These are phyloP conservation scores for Alopecurus myosuroides DNA, from an alignment of 176 grass and related monocot genomes.

Conservation along the genomic window DNA sequence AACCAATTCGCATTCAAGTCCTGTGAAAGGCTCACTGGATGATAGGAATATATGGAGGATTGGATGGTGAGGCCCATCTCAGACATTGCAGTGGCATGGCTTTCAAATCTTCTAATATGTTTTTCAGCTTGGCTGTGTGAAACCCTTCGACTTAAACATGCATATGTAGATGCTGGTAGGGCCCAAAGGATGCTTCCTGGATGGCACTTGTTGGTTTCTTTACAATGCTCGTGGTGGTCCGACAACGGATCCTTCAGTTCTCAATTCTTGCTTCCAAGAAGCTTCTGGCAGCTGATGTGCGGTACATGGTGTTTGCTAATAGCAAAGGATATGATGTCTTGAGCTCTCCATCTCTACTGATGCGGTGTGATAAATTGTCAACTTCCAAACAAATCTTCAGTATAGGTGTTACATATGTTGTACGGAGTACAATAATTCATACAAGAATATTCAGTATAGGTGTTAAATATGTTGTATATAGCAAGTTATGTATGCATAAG, in stretches of 20 bases:
- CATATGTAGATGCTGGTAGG: slow-evolving; percentile 24
- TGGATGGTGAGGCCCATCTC: slow-evolving; percentile 70
- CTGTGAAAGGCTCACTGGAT: slow-evolving; percentile 12
- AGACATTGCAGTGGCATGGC: slow-evolving; percentile 66
- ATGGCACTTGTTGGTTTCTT: slow-evolving; percentile 26
- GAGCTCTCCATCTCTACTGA: neutral
- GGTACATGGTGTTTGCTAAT: slow-evolving; percentile 15
- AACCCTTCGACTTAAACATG: slow-evolving; percentile 35
- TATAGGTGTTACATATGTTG: neutral
- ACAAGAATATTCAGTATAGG: too few relatives aligned
- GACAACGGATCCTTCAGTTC: slow-evolving; percentile 48
- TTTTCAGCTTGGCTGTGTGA: slow-evolving; percentile 58
- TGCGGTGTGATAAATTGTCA: slow-evolving; percentile 10
- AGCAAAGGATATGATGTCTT: slow-evolving; percentile 29
- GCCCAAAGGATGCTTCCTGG: slow-evolving; percentile 56
- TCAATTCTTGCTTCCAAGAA: slow-evolving; percentile 69
- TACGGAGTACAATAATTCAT: slow-evolving; percentile 12
- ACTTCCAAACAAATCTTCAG: neutral
- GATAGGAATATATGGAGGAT: slow-evolving; percentile 51
- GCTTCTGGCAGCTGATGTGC: slow-evolving; percentile 21
- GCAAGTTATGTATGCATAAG: too few relatives aligned
- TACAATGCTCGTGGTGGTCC: slow-evolving; percentile 39
- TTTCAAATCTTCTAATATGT: slow-evolving; percentile 44
- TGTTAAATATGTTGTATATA: too few relatives aligned
- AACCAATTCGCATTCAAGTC: too few relatives aligned